phyloP scores from a whole-genome alignment of 2,329 filamentous ascomycete species.

The Orbilia quercus region DNA sequence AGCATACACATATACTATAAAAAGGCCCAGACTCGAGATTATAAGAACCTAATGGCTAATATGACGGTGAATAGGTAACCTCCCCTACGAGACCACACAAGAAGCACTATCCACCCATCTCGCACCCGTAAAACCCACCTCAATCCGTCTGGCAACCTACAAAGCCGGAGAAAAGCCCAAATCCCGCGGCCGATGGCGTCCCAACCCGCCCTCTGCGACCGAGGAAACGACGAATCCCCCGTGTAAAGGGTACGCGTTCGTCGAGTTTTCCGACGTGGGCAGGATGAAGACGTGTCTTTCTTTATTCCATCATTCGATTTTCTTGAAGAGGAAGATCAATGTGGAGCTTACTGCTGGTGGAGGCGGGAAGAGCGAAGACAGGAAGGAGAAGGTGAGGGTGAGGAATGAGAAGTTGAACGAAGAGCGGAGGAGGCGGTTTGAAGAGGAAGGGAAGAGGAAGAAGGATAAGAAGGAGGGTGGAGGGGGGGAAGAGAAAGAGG shows the following conservation, averaged over 20 bases:
- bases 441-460: constrained; percentile 47
- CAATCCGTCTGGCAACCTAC: constrained; percentile 78
- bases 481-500: constrained; percentile 58
- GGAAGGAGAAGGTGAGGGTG: constrained; percentile 79
- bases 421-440: constrained; percentile 63
- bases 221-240: constrained; percentile 61
- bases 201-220: constrained; percentile 4
- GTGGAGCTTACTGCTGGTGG: constrained; percentile 92
- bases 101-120: constrained; percentile 80
- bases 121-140: constrained; percentile 75
- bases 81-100: constrained; percentile 82
- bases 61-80: constrained; percentile 72
- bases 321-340: constrained; percentile 82
- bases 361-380: constrained; percentile 77
- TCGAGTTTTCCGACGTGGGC: constrained; percentile 87
- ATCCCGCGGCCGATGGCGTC: constrained; percentile 1
- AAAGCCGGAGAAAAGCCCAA: constrained; percentile 68
- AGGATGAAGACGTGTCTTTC: constrained; percentile 92
- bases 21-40: no score
- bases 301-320: constrained; percentile 85
- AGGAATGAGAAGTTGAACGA: constrained; percentile 89
- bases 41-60: neutral
- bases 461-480: constrained; percentile 29
- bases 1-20: no score
- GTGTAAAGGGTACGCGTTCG: constrained; percentile 81